Conservation (phyloP, 2,329 filamentous ascomycete genomes). For the Fusarium musae region DNA sequence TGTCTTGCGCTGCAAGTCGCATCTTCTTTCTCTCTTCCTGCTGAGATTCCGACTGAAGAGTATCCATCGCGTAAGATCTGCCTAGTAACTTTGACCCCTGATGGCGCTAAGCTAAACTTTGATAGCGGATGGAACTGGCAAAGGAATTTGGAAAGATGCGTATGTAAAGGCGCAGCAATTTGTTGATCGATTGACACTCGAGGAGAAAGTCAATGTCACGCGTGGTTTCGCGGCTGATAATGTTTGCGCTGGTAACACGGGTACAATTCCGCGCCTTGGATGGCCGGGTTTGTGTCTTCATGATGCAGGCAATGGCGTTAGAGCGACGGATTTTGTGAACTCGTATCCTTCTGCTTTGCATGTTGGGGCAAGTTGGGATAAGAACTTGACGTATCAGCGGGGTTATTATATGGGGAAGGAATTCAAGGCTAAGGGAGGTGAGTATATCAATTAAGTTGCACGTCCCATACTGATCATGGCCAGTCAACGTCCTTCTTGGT, state of each 20-base stretch:
- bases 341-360: conserved; percentile 61
- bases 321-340: conserved; percentile 60
- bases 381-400: conserved; percentile 61
- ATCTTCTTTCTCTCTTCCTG: not conserved
- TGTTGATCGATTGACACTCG: conserved; percentile 71
- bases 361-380: conserved; percentile 64
- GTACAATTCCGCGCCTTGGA: conserved; percentile 56
- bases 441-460: conserved; percentile 42
- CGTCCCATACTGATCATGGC: not conserved
- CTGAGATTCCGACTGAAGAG: not conserved
- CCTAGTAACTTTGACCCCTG: not conserved
- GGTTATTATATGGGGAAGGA: conserved; percentile 66
- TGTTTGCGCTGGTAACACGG: conserved; percentile 60
- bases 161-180: conserved; percentile 67
- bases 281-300: conserved; percentile 62
- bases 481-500: conserved; percentile 74
- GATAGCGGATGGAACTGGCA: conserved; percentile 24
- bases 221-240: conserved; percentile 65
- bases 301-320: conserved; percentile 61
- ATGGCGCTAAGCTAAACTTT: conserved; percentile 9
- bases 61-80: conserved; percentile 31
- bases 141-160: conserved; percentile 64
- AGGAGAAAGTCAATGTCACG: conserved; percentile 69
- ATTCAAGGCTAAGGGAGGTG: conserved; percentile 67
- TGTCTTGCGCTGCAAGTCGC: conserved; percentile 14